Evolutionary conservation across 148 eudicot genomes (phyloP).

Genomic region (Salicornia ramosissima): DNA sequence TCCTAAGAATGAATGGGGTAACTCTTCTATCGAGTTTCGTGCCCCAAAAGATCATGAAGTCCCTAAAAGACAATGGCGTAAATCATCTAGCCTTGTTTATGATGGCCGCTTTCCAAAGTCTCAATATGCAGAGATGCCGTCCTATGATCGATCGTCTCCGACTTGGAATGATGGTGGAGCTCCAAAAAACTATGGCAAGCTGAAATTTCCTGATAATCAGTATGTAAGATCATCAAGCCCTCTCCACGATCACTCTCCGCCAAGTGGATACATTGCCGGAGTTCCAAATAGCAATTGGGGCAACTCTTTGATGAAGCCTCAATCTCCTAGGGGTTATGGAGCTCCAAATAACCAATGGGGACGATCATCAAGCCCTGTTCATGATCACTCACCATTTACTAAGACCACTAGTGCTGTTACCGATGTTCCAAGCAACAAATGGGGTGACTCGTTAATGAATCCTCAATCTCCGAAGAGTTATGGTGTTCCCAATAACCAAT

Average conservation of each 20-base stretch:
- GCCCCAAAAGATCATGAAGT: background rate
- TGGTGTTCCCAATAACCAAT: background rate
- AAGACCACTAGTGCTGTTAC: background rate
- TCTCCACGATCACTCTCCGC: background rate
- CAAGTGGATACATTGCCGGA: background rate
- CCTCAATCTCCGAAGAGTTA: slow-evolving; percentile 7
- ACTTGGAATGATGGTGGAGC: background rate
- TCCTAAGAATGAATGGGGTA: slow-evolving; percentile 12
- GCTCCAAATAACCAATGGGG: background rate
- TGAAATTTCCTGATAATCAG: background rate
- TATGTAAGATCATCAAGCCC: background rate
- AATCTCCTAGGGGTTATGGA: background rate
- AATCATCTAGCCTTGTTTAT: slow-evolving; percentile 1
- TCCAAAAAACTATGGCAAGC: background rate
- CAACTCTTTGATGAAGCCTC: slow-evolving; percentile 7
- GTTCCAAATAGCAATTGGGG: slow-evolving; percentile 1
- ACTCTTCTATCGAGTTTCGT: slow-evolving; percentile 1
- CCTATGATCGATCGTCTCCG: background rate
- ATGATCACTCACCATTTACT: slow-evolving; percentile 2
- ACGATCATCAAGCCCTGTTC: background rate
- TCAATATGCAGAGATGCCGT: slow-evolving; percentile 1
- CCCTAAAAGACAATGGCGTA: background rate
- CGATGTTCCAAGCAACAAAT: background rate
- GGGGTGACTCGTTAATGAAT: slow-evolving; percentile 1
- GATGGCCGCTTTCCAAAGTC: background rate